Evolutionary conservation across 768 basidiomycete species (phyloP), one percentile per base, ranked within the genome.

Genomic region (Mycena epipterygia): DNA sequence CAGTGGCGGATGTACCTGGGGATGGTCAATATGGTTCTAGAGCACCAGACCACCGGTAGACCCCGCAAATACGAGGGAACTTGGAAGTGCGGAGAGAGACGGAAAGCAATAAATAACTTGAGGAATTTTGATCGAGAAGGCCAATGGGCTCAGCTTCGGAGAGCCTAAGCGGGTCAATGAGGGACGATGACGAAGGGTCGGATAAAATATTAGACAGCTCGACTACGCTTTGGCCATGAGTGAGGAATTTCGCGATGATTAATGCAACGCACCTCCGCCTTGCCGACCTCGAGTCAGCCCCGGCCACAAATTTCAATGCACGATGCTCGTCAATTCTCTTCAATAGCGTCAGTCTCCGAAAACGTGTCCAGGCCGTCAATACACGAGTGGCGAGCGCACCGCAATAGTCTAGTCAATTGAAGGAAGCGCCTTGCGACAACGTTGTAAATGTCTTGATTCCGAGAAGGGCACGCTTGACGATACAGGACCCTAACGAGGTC

Each of bases 31-130:
- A 63, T 33, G 52, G 67, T 44, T 53, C 16, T 9, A n/a, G 0
- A 37, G 52, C 68, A 41, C 68, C 68, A 59, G 62, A 30, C 29
- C 46, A 64, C 56, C 57, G 62, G 68, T 46, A 57, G 55, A 30
- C 49, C 60, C 61, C 46, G 49, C 21, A 39, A n/a, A 16, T 2
- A 29, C 44, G 60, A 68, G 53, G 55, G 67, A 57, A 41, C 41
- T 42, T 9, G 48, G 56, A 42, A 58, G n/a, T 42, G 35, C 1
- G 21, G 23, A 39, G 48, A 27, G 25, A 33, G n/a, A n/a, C n/a
- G 44, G 23, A n/a, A 46, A 4, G 53, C 49, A 48, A 69, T 55
- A n/a, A 58, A 70, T 58, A 64, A n/a, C 30, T 56, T n/a, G n/a
- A n/a, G 17, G 51, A 35, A 57, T 52, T 51, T 58, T 64, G 63